Conservation (phyloP, 495 filamentous ascomycete genomes). For the Acidiella bohemica region DNA sequence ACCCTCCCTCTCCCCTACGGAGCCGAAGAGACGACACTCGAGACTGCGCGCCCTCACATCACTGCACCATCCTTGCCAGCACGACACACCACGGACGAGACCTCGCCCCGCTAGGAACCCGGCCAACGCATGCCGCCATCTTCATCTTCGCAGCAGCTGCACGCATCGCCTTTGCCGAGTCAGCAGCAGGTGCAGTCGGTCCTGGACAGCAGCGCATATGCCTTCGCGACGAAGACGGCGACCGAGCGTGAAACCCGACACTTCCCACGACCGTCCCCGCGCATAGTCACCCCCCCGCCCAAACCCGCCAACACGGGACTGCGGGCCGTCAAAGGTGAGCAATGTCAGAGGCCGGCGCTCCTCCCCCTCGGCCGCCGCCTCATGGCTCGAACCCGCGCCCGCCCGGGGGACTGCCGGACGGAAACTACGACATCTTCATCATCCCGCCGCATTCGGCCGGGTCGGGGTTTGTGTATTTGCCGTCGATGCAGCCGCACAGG, state of each 20-base stretch:
- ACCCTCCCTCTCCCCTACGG: too few relatives aligned
- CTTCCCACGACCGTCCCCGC: constrained; percentile 11
- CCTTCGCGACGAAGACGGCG: constrained; percentile 10
- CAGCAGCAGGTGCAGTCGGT: too few relatives aligned
- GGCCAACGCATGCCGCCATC: too few relatives aligned
- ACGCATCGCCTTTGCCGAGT: too few relatives aligned
- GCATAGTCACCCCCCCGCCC: too few relatives aligned
- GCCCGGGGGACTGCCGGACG: constrained; percentile 50
- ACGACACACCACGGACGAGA: too few relatives aligned
- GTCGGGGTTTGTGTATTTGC: constrained; percentile 83
- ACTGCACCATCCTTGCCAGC: too few relatives aligned
- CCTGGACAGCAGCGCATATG: constrained; percentile 18
- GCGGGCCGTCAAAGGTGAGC: not conserved
- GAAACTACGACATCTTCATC: constrained; percentile 94
- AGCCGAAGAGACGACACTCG: too few relatives aligned
- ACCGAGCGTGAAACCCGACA: constrained; percentile 7
- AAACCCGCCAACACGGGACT: too few relatives aligned
- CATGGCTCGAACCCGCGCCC: constrained; percentile 27
- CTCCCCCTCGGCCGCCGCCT: constrained; percentile 29
- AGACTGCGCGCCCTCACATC: too few relatives aligned
- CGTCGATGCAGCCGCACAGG: constrained; percentile 66
- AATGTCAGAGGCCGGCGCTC: constrained; percentile 9
- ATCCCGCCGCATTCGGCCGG: constrained; percentile 89
- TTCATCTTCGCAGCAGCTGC: too few relatives aligned
- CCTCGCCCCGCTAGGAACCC: too few relatives aligned